phyloP scores from a whole-genome alignment of 2,329 filamentous ascomycete genomes.

The Botrytis medusae region DNA sequence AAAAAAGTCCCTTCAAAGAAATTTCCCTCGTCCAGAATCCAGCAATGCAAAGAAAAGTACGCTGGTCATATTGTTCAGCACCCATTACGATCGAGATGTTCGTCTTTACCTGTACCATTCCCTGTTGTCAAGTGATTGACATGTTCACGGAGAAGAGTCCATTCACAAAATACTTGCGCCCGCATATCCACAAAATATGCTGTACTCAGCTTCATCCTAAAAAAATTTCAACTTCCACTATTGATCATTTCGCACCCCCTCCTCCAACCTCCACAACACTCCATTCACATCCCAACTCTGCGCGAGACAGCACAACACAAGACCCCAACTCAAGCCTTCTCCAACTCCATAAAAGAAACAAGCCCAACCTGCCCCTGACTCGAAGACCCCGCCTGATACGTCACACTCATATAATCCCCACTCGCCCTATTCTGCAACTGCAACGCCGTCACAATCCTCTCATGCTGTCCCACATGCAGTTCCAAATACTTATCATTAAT shows the following conservation, averaged over 20 bases:
- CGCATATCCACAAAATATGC: neutral
- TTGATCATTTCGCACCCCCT: neutral
- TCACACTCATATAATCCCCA: neutral
- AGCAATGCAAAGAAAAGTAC: neutral
- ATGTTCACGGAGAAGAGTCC: too few relatives aligned
- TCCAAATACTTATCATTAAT: neutral
- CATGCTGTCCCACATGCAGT: neutral
- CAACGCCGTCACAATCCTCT: neutral
- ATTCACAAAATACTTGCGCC: neutral
- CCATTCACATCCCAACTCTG: too few relatives aligned
- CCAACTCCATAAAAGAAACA: constrained; percentile 1
- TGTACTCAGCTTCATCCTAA: neutral
- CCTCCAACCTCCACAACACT: neutral
- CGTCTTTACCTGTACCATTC: neutral
- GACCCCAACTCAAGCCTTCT: neutral
- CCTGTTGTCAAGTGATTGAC: neutral
- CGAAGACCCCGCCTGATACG: neutral
- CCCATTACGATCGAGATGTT: neutral
- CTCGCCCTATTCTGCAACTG: neutral
- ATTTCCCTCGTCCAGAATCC: neutral
- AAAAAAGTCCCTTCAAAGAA: neutral
- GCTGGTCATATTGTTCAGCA: neutral
- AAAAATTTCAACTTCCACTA: neutral
- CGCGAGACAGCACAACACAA: neutral
- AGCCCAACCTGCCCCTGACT: neutral